Base-by-base conservation (phyloP, 2,329 filamentous ascomycete species). In the Cylindrodendrum hubeiense region DNA sequence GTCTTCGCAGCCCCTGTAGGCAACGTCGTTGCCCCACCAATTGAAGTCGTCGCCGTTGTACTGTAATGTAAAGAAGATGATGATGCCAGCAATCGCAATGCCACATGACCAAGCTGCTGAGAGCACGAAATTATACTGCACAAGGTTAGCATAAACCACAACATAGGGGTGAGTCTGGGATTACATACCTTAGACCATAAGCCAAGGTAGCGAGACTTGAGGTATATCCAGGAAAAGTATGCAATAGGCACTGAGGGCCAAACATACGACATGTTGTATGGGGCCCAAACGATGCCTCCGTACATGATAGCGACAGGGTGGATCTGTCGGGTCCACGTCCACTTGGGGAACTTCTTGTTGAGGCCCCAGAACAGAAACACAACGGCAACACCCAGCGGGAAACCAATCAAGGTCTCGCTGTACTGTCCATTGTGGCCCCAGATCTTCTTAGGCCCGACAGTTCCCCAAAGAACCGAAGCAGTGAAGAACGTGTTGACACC, bases 401-500 rank as follows among this genome's bases (percentile, higher is more conserved):
- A 88, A 3, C 85, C 85, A 10, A 84, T 70, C 30, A 87, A 73
- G 0, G 84, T 81, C 52, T 81, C 76, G 3, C 79, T 82, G 75
- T 88, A 88, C 60, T 82, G 80, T 8, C 84, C 83, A 10, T 81
- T 74, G 21, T 77, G 76, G 3, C 85, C 85, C 66, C 85, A 88
- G 30, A 87, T 80, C 73, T 83, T 84, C 63, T 77, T 77, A 0
- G 85, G 84, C 0, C 86, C 85, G 39, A 88, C 82, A 1, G 84
- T 85, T 24, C 85, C 86, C 85, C 86, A 88, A 4, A 88, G 78
- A 0, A 88, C 82, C 0, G 85, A 83, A 1, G 86, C 85, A 0
- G 85, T 88, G 75, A 87, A 89, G 75, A 87, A 87, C 4, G 84
- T 86, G 73, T 85, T 86, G 69, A 85, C 82, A 15, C 82, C 82